Evolutionary conservation across 2,329 filamentous ascomycete species (phyloP).

Genomic region (Fusarium sp.): DNA sequence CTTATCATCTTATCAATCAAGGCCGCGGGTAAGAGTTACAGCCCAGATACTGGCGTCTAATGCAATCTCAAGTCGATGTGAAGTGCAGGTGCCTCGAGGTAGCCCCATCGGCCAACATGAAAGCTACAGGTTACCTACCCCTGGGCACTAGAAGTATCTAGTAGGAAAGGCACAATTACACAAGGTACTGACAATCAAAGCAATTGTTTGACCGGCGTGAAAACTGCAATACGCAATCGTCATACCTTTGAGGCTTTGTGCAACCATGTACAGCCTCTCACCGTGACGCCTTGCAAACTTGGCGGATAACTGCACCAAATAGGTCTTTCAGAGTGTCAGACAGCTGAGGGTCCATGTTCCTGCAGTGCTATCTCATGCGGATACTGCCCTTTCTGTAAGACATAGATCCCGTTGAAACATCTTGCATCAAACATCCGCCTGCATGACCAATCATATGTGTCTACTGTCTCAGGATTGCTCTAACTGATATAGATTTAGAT

Average conservation of each 20-base stretch:
- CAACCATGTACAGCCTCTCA: background rate
- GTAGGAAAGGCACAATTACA: background rate
- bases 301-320: background rate
- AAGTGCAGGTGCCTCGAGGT: background rate
- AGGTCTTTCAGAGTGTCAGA: background rate
- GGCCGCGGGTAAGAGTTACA: background rate
- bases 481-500: background rate
- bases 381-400: constrained; percentile 8
- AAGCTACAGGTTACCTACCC: background rate
- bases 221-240: background rate
- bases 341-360: constrained; percentile 2
- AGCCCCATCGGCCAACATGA: background rate
- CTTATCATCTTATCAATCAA: constrained; percentile 29
- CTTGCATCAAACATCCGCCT: constrained; percentile 13
- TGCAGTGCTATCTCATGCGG: constrained; percentile 13
- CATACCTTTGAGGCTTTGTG: background rate
- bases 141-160: background rate
- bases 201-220: background rate
- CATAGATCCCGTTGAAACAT: constrained; percentile 16
- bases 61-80: background rate
- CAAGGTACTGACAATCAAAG: background rate
- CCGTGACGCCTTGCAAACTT: background rate
- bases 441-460: constrained; percentile 4
- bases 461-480: background rate
- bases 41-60: background rate